Evolutionary conservation across 768 basidiomycete species (phyloP), one percentile per base, ranked within the genome.

Genomic region (Rhizopogon sp.): DNA sequence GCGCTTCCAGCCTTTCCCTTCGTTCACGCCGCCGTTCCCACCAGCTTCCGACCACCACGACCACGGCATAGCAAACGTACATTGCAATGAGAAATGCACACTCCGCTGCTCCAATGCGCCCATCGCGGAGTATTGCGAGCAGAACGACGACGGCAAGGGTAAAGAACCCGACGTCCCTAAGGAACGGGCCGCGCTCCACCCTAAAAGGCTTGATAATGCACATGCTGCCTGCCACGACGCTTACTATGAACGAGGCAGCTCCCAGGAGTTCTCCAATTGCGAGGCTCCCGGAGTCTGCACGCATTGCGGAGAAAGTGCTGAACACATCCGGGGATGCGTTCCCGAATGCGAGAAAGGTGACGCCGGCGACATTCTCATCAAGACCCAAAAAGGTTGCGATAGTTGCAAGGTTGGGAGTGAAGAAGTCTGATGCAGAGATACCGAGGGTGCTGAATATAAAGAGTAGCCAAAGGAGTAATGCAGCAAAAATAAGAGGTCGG

Each of bases 281-380:
- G 53, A 99, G 72, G 54, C 89, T 83, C 7, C 94, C 94, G 3
- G 94, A 91, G 62, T 87, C 74, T 20, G 85, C 78, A 31, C 84
- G 84, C 83, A 99, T 88, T 17, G 96, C 91, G 2, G 93, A 90
- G 68, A 96, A 97, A 0, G 97, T 99, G 6, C 93, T 88, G 70
- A 98, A 98, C 4, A 98, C 81, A 68, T 98, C 96, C 0, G 96
- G 96, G 64, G 92, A 94, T 31, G 95, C 96, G 66, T 98, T 98
- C 40, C 96, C 96, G 66, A 98, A 95, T 0, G 97, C 97, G 29
- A 99, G 79, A 62, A 99, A 90, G 0, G 97, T 99, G 22, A 98
- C 95, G 0, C 97, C 97, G 0, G 97, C 94, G 14, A 98, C 85
- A 53, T 91, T 90, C 66, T 99, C 94, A 62, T 90, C 90, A 40